Conservation (phyloP, 805 yeast species). For the Starmerella ratchasimensis region DNA sequence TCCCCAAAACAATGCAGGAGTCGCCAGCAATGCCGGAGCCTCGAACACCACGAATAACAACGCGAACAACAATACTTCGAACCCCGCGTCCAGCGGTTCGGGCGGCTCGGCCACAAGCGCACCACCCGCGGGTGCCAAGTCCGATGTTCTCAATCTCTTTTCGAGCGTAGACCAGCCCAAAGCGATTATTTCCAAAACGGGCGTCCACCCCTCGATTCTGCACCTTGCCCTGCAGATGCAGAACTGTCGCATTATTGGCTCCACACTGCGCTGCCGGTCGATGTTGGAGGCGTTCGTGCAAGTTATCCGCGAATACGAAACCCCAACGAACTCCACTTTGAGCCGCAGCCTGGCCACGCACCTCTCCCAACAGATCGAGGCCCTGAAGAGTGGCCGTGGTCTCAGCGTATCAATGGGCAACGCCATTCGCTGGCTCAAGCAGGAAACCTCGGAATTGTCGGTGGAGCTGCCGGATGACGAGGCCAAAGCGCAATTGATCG, state of each 20-base stretch:
- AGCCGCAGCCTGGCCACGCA: constrained; percentile 80
- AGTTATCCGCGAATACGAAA: constrained; percentile 64
- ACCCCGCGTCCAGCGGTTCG: constrained; percentile 26
- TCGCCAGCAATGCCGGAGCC: constrained; percentile 5
- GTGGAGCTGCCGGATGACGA: constrained; percentile 51
- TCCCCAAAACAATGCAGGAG: constrained; percentile 17
- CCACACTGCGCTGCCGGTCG: constrained; percentile 68
- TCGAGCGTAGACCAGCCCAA: constrained; percentile 28
- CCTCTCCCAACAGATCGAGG: constrained; percentile 84
- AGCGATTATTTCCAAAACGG: constrained; percentile 37
- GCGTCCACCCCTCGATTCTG: constrained; percentile 77
- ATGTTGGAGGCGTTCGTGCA: constrained; percentile 75
- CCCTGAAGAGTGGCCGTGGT: constrained; percentile 80
- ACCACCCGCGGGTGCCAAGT: not conserved
- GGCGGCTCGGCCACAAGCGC: constrained; percentile 15
- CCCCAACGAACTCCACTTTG: constrained; percentile 75
- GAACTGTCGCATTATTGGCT: constrained; percentile 77
- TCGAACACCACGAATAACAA: constrained; percentile 23
- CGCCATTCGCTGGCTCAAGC: constrained; percentile 93
- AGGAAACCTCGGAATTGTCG: constrained; percentile 71
- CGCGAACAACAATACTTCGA: constrained; percentile 31
- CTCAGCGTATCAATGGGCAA: constrained; percentile 92
- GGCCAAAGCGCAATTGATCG: constrained; percentile 53
- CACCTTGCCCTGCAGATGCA: constrained; percentile 68
- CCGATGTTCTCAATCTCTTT: constrained; percentile 28